Conservation (phyloP, 176 grass and related monocot species). For the Phoenix roebelenii region DNA sequence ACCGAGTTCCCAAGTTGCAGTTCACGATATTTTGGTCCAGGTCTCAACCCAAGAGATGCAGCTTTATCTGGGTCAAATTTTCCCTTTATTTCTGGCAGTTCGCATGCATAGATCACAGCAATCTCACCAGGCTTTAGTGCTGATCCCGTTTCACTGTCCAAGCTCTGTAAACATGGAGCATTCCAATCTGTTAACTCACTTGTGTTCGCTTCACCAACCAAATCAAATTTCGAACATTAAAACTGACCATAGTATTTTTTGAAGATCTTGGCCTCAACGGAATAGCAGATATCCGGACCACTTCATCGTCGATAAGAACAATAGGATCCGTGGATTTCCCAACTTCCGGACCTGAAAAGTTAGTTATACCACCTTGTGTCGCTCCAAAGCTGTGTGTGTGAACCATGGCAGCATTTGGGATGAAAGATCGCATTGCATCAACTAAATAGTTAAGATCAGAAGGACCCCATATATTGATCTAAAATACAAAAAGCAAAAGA, state of each 20-base stretch:
- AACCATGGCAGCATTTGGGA: conserved; percentile 88
- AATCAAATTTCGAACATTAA: not conserved
- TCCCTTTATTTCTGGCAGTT: conserved; percentile 87
- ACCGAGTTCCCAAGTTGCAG: conserved; percentile 93
- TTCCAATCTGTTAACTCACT: not conserved
- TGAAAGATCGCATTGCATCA: conserved; percentile 82
- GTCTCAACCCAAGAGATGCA: conserved; percentile 50
- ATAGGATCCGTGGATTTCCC: conserved; percentile 30
- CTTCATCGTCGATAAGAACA: conserved; percentile 79
- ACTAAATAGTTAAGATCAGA: conserved; percentile 83
- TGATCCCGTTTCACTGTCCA: conserved; percentile 17
- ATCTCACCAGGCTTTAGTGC: conserved; percentile 66
- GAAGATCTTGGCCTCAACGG: conserved; percentile 52
- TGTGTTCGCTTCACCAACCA: not conserved
- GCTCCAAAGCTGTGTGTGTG: conserved; percentile 84
- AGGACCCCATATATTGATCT: conserved; percentile 97
- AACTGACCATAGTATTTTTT: not conserved
- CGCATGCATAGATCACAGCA: conserved; percentile 84
- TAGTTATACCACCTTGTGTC: conserved; percentile 22
- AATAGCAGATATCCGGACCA: conserved; percentile 81
- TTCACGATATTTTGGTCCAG: conserved; percentile 77
- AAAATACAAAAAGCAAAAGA: conserved; percentile 16
- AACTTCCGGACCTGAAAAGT: conserved; percentile 19
- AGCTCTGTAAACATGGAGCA: not conserved
- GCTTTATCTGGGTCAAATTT: conserved; percentile 94